Conservation (phyloP, 2,329 filamentous ascomycete species). For the Sphaerostilbella broomeana region DNA sequence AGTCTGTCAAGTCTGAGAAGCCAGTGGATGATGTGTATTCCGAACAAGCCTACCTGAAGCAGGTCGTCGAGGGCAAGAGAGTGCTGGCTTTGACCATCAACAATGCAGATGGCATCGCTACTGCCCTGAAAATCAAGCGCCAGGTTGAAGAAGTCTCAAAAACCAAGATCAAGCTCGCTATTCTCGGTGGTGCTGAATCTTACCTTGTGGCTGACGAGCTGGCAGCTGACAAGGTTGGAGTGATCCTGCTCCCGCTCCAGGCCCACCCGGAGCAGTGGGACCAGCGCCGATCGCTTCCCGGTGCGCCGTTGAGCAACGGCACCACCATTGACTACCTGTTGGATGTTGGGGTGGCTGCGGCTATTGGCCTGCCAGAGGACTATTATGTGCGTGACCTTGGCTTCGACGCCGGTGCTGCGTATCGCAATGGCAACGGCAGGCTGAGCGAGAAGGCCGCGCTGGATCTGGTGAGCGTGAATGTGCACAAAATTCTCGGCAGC, state of each 20-base stretch:
- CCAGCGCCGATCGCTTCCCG: conserved; percentile 53
- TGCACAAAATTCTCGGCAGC: conserved; percentile 50
- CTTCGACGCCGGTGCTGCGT: conserved; percentile 53
- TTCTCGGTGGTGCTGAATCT: conserved; percentile 58
- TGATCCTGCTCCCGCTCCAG: conserved; percentile 55
- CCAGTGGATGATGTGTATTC: conserved; percentile 36
- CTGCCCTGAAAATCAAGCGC: conserved; percentile 51
- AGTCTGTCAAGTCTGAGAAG: conserved; percentile 36
- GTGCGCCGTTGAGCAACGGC: conserved; percentile 60
- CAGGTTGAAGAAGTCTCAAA: conserved; percentile 42
- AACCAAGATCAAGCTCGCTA: conserved; percentile 43
- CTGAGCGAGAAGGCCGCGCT: conserved; percentile 50
- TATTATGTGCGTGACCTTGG: conserved; percentile 56
- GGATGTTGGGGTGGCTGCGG: conserved; percentile 51
- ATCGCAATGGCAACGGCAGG: conserved; percentile 47
- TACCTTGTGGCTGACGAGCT: conserved; percentile 53
- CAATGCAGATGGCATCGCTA: conserved; percentile 56
- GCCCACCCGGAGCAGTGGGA: conserved; percentile 53
- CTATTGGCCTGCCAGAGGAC: conserved; percentile 54
- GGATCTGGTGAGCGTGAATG: conserved; percentile 49
- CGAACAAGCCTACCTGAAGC: conserved; percentile 44
- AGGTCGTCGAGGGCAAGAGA: conserved; percentile 47
- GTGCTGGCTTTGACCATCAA: conserved; percentile 54
- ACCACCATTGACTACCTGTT: conserved; percentile 53
- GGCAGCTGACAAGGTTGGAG: conserved; percentile 48